Evolutionary conservation across 2,329 filamentous ascomycete species (phyloP), one percentile per base, ranked within the genome.

Genomic region (Neofusicoccum laricinum): DNA sequence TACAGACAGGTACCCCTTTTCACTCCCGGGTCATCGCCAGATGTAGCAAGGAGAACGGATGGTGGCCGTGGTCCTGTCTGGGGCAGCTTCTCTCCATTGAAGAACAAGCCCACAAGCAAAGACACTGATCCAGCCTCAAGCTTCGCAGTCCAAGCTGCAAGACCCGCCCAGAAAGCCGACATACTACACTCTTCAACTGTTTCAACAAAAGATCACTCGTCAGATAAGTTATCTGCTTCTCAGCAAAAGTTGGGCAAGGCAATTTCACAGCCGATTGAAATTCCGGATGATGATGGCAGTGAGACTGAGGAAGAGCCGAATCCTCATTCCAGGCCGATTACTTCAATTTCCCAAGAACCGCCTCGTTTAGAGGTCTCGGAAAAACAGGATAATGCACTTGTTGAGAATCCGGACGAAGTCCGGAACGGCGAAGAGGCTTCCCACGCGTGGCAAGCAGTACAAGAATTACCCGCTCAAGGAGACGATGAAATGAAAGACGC

Each of bases 261-360:
- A 1, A n/a, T 32, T 11, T 14, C 32, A 8, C 3, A 11, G 10
- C 15, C 38, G 8, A 19, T 21, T 4, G 40, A 45, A 11, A 30
- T 36, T 5, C 15, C 30, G 15, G 40, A 34, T 36, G 25, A 34
- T 21, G 6, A 30, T n/a, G 34, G 46, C 4, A 62, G 59, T 14
- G 59, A 62, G 34, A 62, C 59, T 19, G 59, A 62, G 7, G 45
- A 51, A 5, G 59, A 62, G 6, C n/a, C 25, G 19, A 17, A 17
- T 17, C n/a, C 36, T 21, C 17, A 19, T n/a, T n/a, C 7, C 14
- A 38, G 30, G n/a, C 25, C 14, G 11, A 15, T 15, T 11, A 10
- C n/a, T 32, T 48, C 30, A 1, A 30, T 7, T 3, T 1, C 4
- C 10, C 40, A 10, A 8, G n/a, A 34, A n/a, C 38, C 38, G 8